Evolutionary conservation across 306 rosid genomes (phyloP).

Genomic region (Prunus mume): DNA sequence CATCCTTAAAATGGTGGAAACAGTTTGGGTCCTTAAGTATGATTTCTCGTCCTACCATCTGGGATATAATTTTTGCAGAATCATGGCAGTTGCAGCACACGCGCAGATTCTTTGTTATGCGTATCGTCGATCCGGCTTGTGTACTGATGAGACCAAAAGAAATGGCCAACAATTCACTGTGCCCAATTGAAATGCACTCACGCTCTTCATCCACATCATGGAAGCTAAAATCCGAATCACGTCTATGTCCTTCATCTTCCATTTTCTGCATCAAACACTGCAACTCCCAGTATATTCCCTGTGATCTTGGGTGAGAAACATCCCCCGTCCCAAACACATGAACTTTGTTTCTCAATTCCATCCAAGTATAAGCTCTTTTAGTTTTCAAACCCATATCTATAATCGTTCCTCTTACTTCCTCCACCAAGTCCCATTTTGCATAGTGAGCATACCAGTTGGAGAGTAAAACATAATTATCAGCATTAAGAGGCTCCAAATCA

Average conservation of each 20-base stretch:
- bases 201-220: constrained; percentile 74
- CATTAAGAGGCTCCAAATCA: constrained; percentile 61
- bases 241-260: constrained; percentile 38
- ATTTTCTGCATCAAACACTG: constrained; percentile 52
- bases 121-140: constrained; percentile 40
- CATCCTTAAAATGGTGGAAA: constrained; percentile 66
- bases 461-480: constrained; percentile 57
- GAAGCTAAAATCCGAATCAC: constrained; percentile 41
- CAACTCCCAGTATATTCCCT: constrained; percentile 46
- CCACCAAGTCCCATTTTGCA: constrained; percentile 44
- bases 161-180: constrained; percentile 67
- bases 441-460: constrained; percentile 55
- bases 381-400: constrained; percentile 64
- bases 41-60: constrained; percentile 47
- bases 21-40: constrained; percentile 57
- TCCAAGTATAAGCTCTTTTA: constrained; percentile 57
- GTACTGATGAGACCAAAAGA: constrained; percentile 64
- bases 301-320: constrained; percentile 62
- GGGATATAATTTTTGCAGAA: constrained; percentile 50
- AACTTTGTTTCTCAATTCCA: constrained; percentile 52
- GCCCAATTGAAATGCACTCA: constrained; percentile 56
- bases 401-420: constrained; percentile 34
- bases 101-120: constrained; percentile 51
- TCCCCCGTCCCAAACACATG: constrained; percentile 76
- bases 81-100: constrained; percentile 58